A percentile compares a stretch with the other conserved stretches of the same genome.
These are phyloP conservation scores for Stephania yunnanensis DNA, from an alignment of 164 flowering plant species.

Conservation along the genomic window DNA sequence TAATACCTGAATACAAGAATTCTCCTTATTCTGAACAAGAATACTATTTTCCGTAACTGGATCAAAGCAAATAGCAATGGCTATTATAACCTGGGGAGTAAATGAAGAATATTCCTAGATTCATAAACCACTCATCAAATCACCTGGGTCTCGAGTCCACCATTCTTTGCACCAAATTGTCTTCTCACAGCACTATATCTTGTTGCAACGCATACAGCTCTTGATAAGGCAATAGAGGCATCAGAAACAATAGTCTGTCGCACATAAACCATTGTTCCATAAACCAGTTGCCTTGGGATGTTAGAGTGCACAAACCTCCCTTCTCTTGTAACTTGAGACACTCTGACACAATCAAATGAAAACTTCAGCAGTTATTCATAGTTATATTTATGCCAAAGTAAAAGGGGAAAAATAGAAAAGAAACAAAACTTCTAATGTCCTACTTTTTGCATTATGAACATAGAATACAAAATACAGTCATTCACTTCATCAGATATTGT, in stretches of 20 bases:
- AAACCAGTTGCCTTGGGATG: slow-evolving; percentile 85
- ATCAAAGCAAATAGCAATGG: not conserved
- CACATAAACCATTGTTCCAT: slow-evolving; percentile 97
- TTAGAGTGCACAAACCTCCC: slow-evolving; percentile 73
- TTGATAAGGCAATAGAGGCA: slow-evolving; percentile 85
- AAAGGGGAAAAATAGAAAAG: not conserved
- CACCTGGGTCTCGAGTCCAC: slow-evolving; percentile 93
- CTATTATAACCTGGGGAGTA: not conserved
- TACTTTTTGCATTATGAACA: not conserved
- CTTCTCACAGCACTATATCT: slow-evolving; percentile 96
- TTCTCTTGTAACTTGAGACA: slow-evolving; percentile 77
- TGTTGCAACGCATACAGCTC: slow-evolving; percentile 90
- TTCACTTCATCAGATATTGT: not conserved
- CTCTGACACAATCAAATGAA: slow-evolving; percentile 39
- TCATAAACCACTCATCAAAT: too few species aligned
- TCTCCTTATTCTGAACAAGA: not conserved
- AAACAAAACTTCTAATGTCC: not conserved
- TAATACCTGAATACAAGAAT: too few species aligned
- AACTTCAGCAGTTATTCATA: not conserved
- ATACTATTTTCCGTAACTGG: too few species aligned
- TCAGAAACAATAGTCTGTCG: slow-evolving; percentile 79
- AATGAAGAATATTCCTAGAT: not conserved
- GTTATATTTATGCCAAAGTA: not conserved
- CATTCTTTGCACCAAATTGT: slow-evolving; percentile 91
- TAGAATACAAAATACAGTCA: not conserved